Conservation (phyloP, 371 early-diverging fungal species). For the Apophysomyces variabilis region DNA sequence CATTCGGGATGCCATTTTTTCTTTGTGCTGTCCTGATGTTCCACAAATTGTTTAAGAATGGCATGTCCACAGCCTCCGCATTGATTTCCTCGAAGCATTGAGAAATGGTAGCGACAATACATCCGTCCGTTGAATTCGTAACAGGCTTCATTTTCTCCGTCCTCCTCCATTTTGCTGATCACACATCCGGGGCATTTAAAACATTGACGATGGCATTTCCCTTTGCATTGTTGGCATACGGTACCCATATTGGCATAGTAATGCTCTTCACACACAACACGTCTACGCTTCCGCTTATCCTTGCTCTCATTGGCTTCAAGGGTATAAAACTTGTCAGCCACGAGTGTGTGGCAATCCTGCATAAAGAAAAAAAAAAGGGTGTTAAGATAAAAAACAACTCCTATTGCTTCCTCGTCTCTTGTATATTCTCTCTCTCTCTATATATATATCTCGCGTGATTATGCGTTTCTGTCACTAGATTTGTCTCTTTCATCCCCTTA, state of each 20-base stretch:
- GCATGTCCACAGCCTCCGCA: slow-evolving; percentile 94
- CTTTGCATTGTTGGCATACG: slow-evolving; percentile 25
- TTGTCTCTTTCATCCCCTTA: background rate
- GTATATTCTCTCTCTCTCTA: background rate
- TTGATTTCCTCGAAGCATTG: slow-evolving; percentile 78
- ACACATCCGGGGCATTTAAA: slow-evolving; percentile 24
- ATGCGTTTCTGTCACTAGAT: background rate
- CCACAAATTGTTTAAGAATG: slow-evolving; percentile 92
- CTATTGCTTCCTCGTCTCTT: background rate
- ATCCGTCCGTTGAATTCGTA: slow-evolving; percentile 88
- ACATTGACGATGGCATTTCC: slow-evolving; percentile 23
- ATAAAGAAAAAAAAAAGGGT: slow-evolving; percentile 8
- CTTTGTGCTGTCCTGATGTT: slow-evolving; percentile 72
- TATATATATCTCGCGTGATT: background rate
- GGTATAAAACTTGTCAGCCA: slow-evolving; percentile 33
- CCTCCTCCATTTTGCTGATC: slow-evolving; percentile 9
- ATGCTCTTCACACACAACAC: slow-evolving; percentile 34
- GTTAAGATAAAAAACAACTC: background rate
- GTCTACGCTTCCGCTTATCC: slow-evolving; percentile 13
- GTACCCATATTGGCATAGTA: slow-evolving; percentile 25
- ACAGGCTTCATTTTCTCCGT: slow-evolving; percentile 72
- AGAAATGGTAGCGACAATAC: slow-evolving; percentile 93
- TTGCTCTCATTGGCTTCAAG: slow-evolving; percentile 7
- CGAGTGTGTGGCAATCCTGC: slow-evolving; percentile 33
- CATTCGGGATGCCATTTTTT: slow-evolving; percentile 98